Base-by-base conservation (phyloP, 2,329 filamentous ascomycete genomes). In the Penicillium carneum region DNA sequence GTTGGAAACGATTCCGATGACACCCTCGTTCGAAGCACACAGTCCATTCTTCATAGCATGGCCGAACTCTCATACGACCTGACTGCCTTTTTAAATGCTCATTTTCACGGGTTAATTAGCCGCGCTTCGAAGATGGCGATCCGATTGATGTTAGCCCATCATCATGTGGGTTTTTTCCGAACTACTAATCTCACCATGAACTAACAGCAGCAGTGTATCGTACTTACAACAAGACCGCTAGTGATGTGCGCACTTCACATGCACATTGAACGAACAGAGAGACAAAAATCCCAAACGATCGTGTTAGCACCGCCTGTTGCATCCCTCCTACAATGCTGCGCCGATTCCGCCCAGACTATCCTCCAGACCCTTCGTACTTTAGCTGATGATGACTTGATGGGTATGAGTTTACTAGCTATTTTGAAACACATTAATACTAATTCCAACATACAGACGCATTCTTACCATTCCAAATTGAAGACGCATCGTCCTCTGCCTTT, bases 401-500 rank as follows among this genome's bases (percentile, higher is more conserved):
- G 68, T 68, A 54, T 14, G 61, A 49, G 47, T 26, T 2, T 14
- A 5, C 11, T 45, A 11, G 33, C 11, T 45, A n/a, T 12, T 9
- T 20, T 4, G 9, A 20, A 8, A 16, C 5, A 11, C 9, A 6
- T 2, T 14, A 7, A 20, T 16, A 8, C 39, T 58, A 20, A 58
- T 34, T 45, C 10, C 2, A n/a, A 7, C 1, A 23, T 8, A 36
- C 26, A 71, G 75, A 77, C 39, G 74, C 77, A 1, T 80, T 80
- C 11, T 26, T 80, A 1, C 78, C 78, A 0, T 80, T 80, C 12
- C 78, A 80, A 45, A 72, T 80, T 11, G 78, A 80, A 59, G 77
- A 79, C 39, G 77, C 79, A 6, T 80, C 76, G 8, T 79, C 78
- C 0, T 80, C 78, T 1, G 76, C 77, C 0, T 79, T 80, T 38